phyloP scores from a whole-genome alignment of 2,329 filamentous ascomycete species.

The Aspergillus fumigatiaffinis region DNA sequence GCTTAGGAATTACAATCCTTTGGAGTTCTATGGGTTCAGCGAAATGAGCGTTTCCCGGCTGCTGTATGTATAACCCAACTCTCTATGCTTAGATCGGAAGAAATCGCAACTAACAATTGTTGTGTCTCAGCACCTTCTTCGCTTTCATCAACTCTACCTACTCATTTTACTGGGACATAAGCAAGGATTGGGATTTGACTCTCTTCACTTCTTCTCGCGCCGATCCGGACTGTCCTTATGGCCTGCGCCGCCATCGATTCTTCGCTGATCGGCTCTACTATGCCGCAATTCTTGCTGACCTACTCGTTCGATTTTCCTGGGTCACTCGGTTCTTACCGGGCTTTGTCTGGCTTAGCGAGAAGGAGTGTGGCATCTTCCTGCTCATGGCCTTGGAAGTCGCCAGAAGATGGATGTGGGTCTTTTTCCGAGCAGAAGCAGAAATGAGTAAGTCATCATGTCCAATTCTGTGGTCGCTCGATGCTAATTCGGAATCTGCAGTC shows the following conservation, averaged over 20 bases:
- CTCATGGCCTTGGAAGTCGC: conserved; percentile 84
- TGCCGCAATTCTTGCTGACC: conserved; percentile 69
- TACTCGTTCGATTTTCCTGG: conserved; percentile 86
- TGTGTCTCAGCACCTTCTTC: conserved; percentile 59
- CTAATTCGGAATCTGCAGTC: conserved; percentile 32
- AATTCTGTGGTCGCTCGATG: not conserved
- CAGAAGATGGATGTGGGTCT: conserved; percentile 93
- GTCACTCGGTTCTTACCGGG: conserved; percentile 78
- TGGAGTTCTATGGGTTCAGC: conserved; percentile 47
- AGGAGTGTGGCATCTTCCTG: conserved; percentile 83
- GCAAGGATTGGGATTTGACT: conserved; percentile 93
- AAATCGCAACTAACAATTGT: not conserved
- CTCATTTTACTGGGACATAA: conserved; percentile 98
- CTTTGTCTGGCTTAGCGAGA: conserved; percentile 77
- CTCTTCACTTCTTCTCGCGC: conserved; percentile 65
- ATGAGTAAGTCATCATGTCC: conserved; percentile 58
- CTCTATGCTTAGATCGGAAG: not conserved
- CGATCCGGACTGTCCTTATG: conserved; percentile 66
- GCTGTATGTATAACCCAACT: conserved; percentile 40
- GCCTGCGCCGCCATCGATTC: conserved; percentile 68
- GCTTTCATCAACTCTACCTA: conserved; percentile 82
- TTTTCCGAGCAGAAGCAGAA: conserved; percentile 91
- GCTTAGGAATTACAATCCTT: conserved; percentile 59
- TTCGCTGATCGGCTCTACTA: conserved; percentile 81
- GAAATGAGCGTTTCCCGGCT: conserved; percentile 54